Percentiles rank a stretch among this genome's conserved stretches.
These are phyloP conservation scores for Aspergillus costaricaensis DNA, from an alignment of 2,329 filamentous ascomycete species.

Conservation along the genomic window DNA sequence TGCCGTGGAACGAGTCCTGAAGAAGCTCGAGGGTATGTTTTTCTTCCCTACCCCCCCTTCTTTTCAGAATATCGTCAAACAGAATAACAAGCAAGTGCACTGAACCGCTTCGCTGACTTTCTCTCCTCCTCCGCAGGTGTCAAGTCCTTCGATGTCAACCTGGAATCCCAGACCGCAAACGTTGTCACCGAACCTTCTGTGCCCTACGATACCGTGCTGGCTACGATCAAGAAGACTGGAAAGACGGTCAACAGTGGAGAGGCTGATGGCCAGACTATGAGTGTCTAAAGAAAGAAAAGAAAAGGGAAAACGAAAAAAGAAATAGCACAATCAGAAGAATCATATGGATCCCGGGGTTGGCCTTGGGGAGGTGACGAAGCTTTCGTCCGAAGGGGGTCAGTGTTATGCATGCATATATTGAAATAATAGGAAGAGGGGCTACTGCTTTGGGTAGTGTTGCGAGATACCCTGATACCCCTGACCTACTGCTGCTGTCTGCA, in stretches of 20 bases:
- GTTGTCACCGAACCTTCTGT: conserved; percentile 70
- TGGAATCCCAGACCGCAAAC: conserved; percentile 80
- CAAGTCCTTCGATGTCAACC: conserved; percentile 81
- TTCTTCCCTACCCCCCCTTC: neutral
- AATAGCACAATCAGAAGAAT: too few species aligned
- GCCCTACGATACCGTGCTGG: conserved; percentile 76
- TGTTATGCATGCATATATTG: too few species aligned
- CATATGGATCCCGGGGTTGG: too few species aligned
- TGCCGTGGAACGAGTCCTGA: conserved; percentile 86
- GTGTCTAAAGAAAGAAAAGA: conserved; percentile 29
- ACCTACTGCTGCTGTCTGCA: too few species aligned
- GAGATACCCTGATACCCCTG: too few species aligned
- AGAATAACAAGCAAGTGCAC: neutral
- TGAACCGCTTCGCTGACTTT: neutral
- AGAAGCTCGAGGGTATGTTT: conserved; percentile 79
- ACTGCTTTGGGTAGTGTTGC: too few species aligned
- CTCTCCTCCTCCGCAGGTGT: conserved; percentile 60
- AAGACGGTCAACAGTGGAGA: conserved; percentile 77
- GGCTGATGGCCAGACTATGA: conserved; percentile 45
- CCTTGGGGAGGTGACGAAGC: too few species aligned
- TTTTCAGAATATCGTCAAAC: neutral
- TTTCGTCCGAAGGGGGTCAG: too few species aligned
- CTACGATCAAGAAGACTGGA: conserved; percentile 91
- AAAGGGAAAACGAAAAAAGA: too few species aligned
- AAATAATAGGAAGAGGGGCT: too few species aligned